A percentile compares a stretch with the other conserved stretches of the same genome.
Evolutionary conservation across 441 rosid genomes (phyloP).

Genomic region (Raphanus hybrid): DNA sequence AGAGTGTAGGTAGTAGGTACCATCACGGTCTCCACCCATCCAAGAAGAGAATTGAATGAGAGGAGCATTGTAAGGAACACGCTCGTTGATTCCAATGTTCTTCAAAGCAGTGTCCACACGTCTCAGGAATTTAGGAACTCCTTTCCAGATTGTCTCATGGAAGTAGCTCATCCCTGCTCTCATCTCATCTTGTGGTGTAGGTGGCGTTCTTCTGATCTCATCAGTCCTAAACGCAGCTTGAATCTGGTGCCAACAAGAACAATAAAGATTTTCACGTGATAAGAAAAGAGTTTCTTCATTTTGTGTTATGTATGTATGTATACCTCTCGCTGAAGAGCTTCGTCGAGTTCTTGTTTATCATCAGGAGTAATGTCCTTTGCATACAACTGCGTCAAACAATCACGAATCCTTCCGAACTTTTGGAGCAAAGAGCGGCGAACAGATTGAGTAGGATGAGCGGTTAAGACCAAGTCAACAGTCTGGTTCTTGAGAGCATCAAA

Average conservation of each 20-base stretch:
- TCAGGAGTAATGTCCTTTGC: constrained; percentile 91
- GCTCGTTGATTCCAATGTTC: constrained; percentile 79
- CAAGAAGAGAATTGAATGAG: constrained; percentile 95
- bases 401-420: constrained; percentile 84
- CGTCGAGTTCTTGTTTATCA: constrained; percentile 95
- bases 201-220: constrained; percentile 69
- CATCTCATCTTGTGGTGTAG: constrained; percentile 75
- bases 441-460: constrained; percentile 96
- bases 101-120: constrained; percentile 76
- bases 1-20: constrained; percentile 42
- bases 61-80: constrained; percentile 90
- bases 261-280: background rate
- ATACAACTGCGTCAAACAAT: constrained; percentile 77
- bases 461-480: constrained; percentile 86
- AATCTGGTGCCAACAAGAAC: constrained; percentile 43
- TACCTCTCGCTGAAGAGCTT: constrained; percentile 93
- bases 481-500: constrained; percentile 93
- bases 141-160: constrained; percentile 74
- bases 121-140: constrained; percentile 67
- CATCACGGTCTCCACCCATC: constrained; percentile 99
- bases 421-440: constrained; percentile 90
- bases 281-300: background rate
- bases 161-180: constrained; percentile 74
- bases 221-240: constrained; percentile 76
- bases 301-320: background rate